Percentiles rank a stretch among this genome's conserved stretches.
Evolutionary conservation across 2,329 filamentous ascomycete species (phyloP).

Genomic region (Fusarium bactridioides): DNA sequence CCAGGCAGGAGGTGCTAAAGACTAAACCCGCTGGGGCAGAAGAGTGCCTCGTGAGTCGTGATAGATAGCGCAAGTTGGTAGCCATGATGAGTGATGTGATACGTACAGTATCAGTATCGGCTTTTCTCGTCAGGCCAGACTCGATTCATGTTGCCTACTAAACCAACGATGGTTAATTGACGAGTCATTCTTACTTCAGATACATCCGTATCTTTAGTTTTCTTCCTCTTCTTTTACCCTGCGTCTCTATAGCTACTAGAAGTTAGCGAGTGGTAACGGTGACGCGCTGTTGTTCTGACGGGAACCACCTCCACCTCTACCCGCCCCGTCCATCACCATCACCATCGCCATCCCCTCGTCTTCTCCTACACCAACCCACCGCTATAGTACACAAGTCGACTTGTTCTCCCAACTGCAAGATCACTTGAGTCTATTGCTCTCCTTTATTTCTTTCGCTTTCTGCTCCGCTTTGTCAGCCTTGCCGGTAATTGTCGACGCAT

Average conservation of each 20-base stretch:
- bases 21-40: constrained; percentile 10
- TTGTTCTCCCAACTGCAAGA: constrained; percentile 23
- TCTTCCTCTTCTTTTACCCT: neutral
- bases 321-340: constrained; percentile 33
- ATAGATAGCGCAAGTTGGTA: constrained; percentile 25
- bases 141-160: constrained; percentile 2
- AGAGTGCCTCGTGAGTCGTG: constrained; percentile 23
- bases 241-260: neutral
- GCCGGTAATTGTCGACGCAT: neutral
- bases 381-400: constrained; percentile 18
- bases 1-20: constrained; percentile 1
- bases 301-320: constrained; percentile 39
- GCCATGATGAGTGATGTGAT: constrained; percentile 8
- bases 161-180: neutral
- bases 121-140: constrained; percentile 24
- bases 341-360: constrained; percentile 25
- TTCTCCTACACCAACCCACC: constrained; percentile 10
- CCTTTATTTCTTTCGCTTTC: neutral
- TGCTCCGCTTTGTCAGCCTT: neutral
- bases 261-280: constrained; percentile 38
- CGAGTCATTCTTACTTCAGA: neutral
- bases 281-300: constrained; percentile 26
- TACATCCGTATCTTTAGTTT: neutral
- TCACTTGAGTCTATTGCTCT: constrained; percentile 4
- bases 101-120: constrained; percentile 16